Evolutionary conservation across 164 flowering plant species (phyloP).

Genomic region (Berberis vulgaris): DNA sequence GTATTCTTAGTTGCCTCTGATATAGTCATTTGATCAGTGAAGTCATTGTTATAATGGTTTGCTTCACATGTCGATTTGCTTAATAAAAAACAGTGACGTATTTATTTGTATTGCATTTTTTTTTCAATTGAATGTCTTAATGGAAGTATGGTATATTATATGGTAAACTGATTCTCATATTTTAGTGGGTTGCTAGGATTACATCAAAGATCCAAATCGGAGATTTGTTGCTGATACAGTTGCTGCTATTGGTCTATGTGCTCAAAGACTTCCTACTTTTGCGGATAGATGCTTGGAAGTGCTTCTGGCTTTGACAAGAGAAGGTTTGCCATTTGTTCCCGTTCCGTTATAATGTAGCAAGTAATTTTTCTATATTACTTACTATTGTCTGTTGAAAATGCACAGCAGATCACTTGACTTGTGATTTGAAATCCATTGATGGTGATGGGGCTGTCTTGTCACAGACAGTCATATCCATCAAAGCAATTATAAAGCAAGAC

Average conservation of each 20-base stretch:
- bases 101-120: neutral
- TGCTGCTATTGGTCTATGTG: conserved; percentile 91
- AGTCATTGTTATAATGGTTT: too few species aligned
- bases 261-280: conserved; percentile 58
- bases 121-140: neutral
- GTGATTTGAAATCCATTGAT: conserved; percentile 27
- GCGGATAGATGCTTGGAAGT: conserved; percentile 70
- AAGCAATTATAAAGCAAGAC: conserved; percentile 60
- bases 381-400: conserved; percentile 3
- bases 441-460: conserved; percentile 65
- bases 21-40: too few species aligned
- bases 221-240: conserved; percentile 91
- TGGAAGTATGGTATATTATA: neutral
- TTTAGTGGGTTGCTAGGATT: conserved; percentile 67
- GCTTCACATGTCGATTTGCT: too few species aligned
- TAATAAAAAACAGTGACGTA: too few species aligned
- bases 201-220: conserved; percentile 86
- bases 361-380: neutral
- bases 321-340: conserved; percentile 34
- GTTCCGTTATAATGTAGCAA: too few species aligned
- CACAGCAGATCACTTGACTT: conserved; percentile 41
- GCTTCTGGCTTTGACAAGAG: conserved; percentile 50
- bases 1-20: too few species aligned
- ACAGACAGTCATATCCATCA: conserved; percentile 73
- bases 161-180: conserved; percentile 28